Conservation (phyloP, 2,329 filamentous ascomycete species). For the Xylaria sp. region DNA sequence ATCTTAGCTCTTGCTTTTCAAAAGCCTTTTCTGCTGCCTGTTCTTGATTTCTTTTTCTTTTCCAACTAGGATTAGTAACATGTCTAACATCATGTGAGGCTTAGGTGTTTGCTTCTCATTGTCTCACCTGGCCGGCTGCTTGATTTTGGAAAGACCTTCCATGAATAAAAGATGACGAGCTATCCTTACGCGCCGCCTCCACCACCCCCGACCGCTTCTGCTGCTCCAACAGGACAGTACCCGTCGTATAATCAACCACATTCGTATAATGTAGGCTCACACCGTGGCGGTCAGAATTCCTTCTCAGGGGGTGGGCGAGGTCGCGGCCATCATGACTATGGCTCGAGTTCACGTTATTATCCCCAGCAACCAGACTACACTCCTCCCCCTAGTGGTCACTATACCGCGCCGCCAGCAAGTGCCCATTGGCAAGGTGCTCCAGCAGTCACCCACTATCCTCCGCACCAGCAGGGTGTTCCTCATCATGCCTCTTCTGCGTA, state of each 20-base stretch:
- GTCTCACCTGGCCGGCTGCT: constrained; percentile 14
- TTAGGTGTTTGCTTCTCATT: constrained; percentile 24
- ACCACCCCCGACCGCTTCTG: constrained; percentile 47
- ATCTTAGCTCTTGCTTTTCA: background rate
- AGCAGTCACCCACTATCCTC: constrained; percentile 45
- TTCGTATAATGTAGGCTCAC: constrained; percentile 55
- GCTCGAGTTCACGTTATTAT: constrained; percentile 47
- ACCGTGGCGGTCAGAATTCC: constrained; percentile 45
- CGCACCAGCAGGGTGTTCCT: constrained; percentile 42
- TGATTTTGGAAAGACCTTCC: constrained; percentile 8
- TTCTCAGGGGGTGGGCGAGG: constrained; percentile 41
- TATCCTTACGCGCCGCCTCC: constrained; percentile 50
- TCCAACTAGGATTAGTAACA: background rate
- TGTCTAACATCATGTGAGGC: constrained; percentile 15
- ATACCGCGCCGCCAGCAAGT: constrained; percentile 45
- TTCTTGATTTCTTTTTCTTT: background rate
- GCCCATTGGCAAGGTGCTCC: constrained; percentile 51
- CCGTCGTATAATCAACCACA: constrained; percentile 52
- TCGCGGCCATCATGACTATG: constrained; percentile 45
- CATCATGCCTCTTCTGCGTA: constrained; percentile 61
- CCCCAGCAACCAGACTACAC: constrained; percentile 45
- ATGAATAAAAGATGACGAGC: constrained; percentile 43
- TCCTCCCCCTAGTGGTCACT: constrained; percentile 42
- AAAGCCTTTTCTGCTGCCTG: background rate
- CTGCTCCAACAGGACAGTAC: constrained; percentile 46